Evolutionary conservation across 2,329 filamentous ascomycete genomes (phyloP).

Genomic region (Aspergillus intermedius): DNA sequence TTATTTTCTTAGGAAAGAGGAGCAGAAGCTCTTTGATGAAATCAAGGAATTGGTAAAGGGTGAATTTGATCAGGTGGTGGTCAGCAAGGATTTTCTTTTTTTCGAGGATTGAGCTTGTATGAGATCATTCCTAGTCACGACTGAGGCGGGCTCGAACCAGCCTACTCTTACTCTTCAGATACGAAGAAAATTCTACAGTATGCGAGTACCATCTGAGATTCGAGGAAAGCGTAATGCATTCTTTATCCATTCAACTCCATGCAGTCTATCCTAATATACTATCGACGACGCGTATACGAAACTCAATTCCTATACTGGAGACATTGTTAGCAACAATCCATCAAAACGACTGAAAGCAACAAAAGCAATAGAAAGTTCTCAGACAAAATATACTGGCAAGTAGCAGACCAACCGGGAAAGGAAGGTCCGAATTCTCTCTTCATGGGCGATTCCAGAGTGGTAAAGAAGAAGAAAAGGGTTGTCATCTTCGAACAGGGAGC

Average conservation of each 20-base stretch:
- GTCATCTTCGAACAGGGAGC: conserved; percentile 50
- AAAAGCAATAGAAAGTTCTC: conserved; percentile 32
- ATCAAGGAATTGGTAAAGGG: no score
- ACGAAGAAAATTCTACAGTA: background rate
- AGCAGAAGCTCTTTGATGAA: no score
- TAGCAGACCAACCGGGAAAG: conserved; percentile 61
- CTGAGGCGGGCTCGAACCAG: no score
- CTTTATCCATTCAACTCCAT: background rate
- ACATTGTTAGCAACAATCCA: background rate
- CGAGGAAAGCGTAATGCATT: background rate
- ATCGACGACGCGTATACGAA: background rate
- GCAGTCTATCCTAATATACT: background rate
- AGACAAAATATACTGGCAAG: conserved; percentile 67
- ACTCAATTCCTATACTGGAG: background rate
- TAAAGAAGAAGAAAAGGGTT: conserved; percentile 56
- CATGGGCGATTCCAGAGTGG: conserved; percentile 60
- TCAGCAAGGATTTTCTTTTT: no score
- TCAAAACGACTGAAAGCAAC: no score
- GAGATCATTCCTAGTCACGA: no score
- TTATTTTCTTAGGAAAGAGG: no score
- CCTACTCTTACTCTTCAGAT: background rate
- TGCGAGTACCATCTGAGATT: background rate
- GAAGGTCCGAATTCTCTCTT: conserved; percentile 56
- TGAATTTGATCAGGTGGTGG: no score
- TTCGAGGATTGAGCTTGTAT: no score